Percentiles rank a stretch among this genome's conserved stretches.
These are phyloP conservation scores for Epichloe sp. DNA, from an alignment of 2,329 filamentous ascomycete genomes.

Conservation along the genomic window DNA sequence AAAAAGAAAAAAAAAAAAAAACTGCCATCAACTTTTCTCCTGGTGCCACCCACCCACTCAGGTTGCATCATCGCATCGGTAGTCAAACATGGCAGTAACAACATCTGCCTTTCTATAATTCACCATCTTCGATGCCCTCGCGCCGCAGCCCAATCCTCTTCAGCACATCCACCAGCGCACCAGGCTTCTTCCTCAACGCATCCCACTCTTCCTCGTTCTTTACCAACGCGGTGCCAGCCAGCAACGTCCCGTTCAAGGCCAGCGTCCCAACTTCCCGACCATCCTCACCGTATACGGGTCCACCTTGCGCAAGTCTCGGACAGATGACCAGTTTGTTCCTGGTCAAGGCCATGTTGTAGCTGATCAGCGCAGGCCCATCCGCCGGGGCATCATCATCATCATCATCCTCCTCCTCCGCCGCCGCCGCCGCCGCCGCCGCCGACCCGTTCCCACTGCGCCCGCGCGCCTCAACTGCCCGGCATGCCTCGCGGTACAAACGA, in stretches of 20 bases:
- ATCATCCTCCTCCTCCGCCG: neutral
- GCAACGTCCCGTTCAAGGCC: slow-evolving; percentile 47
- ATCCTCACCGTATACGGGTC: slow-evolving; percentile 15
- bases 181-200: slow-evolving; percentile 27
- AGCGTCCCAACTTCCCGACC: slow-evolving; percentile 28
- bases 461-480: slow-evolving; percentile 21
- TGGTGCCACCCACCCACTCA: neutral
- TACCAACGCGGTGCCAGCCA: slow-evolving; percentile 51
- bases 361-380: slow-evolving; percentile 36
- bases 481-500: slow-evolving; percentile 32
- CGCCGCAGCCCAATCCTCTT: slow-evolving; percentile 19
- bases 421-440: neutral
- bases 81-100: too few species aligned
- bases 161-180: slow-evolving; percentile 7
- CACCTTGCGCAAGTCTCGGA: slow-evolving; percentile 41
- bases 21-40: too few species aligned
- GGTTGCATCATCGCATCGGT: too few species aligned
- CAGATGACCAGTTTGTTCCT: slow-evolving; percentile 37
- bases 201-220: slow-evolving; percentile 47
- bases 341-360: slow-evolving; percentile 53
- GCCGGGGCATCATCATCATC: slow-evolving; percentile 8
- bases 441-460: neutral
- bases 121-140: neutral
- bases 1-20: too few species aligned
- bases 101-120: neutral